Evolutionary conservation across 2,329 filamentous ascomycete genomes (phyloP).

Genomic region (Fonsecaea pugnacius): DNA sequence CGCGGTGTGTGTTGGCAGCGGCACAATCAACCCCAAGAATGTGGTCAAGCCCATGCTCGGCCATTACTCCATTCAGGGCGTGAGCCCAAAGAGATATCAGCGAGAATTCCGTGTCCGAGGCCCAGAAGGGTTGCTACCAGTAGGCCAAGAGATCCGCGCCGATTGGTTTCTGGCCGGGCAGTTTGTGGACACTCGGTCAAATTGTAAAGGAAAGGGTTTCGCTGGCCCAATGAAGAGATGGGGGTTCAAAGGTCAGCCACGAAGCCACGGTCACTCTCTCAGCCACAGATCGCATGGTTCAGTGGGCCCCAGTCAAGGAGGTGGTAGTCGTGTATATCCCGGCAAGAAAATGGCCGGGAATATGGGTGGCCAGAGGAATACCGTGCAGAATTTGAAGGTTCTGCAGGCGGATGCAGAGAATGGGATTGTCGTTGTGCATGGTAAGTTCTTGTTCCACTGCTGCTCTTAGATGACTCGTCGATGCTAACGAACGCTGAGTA

Average conservation of each 20-base stretch:
- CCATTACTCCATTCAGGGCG: slow-evolving; percentile 80
- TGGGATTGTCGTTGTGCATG: slow-evolving; percentile 86
- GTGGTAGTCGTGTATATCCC: slow-evolving; percentile 87
- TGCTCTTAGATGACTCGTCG: background rate
- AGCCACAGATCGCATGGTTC: slow-evolving; percentile 93
- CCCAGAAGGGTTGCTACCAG: slow-evolving; percentile 70
- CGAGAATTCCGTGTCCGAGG: slow-evolving; percentile 85
- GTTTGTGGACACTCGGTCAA: slow-evolving; percentile 81
- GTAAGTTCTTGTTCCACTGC: slow-evolving; percentile 49
- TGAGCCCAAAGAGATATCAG: slow-evolving; percentile 82
- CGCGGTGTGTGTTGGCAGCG: slow-evolving; percentile 86
- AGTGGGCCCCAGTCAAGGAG: slow-evolving; percentile 84
- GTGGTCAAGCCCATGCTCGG: slow-evolving; percentile 82
- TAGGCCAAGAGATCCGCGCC: slow-evolving; percentile 78
- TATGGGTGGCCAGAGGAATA: slow-evolving; percentile 89
- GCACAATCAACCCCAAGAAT: slow-evolving; percentile 73
- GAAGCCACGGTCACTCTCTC: slow-evolving; percentile 92
- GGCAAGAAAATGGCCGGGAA: slow-evolving; percentile 98
- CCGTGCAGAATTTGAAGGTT: slow-evolving; percentile 87
- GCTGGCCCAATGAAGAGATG: slow-evolving; percentile 97
- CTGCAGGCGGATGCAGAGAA: slow-evolving; percentile 84
- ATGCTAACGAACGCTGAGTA: slow-evolving; percentile 38
- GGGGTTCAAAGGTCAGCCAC: slow-evolving; percentile 85
- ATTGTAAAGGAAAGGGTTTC: slow-evolving; percentile 87
- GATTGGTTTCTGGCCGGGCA: slow-evolving; percentile 91